Evolutionary conservation across 2,329 filamentous ascomycete species (phyloP), one percentile per base, ranked within the genome.

Genomic region (Xylaria sp.): DNA sequence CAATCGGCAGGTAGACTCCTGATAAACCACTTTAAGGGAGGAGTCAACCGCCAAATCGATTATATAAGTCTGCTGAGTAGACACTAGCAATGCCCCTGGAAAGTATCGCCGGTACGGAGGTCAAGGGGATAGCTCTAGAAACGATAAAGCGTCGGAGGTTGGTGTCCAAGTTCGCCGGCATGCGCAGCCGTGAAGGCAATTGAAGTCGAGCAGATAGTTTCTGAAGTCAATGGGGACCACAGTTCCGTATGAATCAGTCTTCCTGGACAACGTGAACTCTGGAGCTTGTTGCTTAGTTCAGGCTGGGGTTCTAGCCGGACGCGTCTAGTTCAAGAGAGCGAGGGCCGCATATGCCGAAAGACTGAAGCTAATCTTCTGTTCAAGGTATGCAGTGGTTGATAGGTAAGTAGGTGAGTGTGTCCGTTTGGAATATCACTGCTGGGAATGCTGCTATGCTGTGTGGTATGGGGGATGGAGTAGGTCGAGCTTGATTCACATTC

Each of bases 131-230:
- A 65, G 68, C 39, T 56, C 42, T n/a, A 48, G 27, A 61, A 32
- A 68, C 61, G 60, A 58, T 64, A 59, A 50, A 11, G 11, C 17
- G 45, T 27, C 24, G 51, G 32, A 27, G 34, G 17, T 5, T 34
- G 14, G 12, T 45, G 45, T 64, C 60, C 53, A 62, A 65, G 63
- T 59, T 68, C 55, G 69, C 67, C 67, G 63, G 65, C 72, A 65
- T 68, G 53, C 71, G 71, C 69, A 70, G 61, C 69, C 59, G 27
- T 51, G 34, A 71, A 70, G 65, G 67, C 47, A 70, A 69, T 8
- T 62, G 56, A 51, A 53, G 12, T 2, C 27, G 24, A 34, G 17
- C 19, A 56, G 36, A 7, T 19, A 51, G 7, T 50, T 47, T 64
- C 34, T 47, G 24, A 55, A 36, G 50, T 42, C 11, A 59, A 45